Evolutionary conservation across 805 yeast species (phyloP).

Genomic region (Teunomyces panamensis): DNA sequence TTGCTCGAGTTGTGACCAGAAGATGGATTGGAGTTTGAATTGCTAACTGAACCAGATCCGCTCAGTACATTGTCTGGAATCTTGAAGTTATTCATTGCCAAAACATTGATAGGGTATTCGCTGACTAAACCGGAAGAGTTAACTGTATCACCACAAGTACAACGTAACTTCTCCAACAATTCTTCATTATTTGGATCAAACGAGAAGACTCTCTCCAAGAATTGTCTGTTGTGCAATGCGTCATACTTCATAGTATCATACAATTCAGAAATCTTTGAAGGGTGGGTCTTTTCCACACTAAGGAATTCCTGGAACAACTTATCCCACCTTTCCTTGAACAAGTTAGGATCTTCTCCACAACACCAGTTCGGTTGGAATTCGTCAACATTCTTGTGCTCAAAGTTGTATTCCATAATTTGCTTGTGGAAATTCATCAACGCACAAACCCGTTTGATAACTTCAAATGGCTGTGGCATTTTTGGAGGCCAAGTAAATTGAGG

Average conservation of each 20-base stretch:
- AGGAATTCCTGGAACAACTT: slow-evolving; percentile 89
- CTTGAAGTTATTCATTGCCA: slow-evolving; percentile 75
- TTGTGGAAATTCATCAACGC: slow-evolving; percentile 93
- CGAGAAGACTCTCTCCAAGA: slow-evolving; percentile 77
- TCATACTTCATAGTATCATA: slow-evolving; percentile 99
- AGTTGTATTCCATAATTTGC: slow-evolving; percentile 78
- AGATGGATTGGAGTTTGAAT: slow-evolving; percentile 15
- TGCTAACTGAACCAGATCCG: not conserved
- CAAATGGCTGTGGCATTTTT: slow-evolving; percentile 95
- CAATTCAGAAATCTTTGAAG: slow-evolving; percentile 91
- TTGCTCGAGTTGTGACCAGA: slow-evolving; percentile 19
- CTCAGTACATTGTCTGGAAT: slow-evolving; percentile 41
- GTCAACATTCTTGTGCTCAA: slow-evolving; percentile 60
- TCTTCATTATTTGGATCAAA: slow-evolving; percentile 48
- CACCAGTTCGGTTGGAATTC: slow-evolving; percentile 85
- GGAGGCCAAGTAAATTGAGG: slow-evolving; percentile 99
- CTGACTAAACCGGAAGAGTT: slow-evolving; percentile 58
- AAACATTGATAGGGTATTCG: slow-evolving; percentile 68
- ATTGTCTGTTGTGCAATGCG: slow-evolving; percentile 91
- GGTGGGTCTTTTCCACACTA: slow-evolving; percentile 93
- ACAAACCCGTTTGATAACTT: slow-evolving; percentile 89
- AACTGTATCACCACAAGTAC: slow-evolving; percentile 41
- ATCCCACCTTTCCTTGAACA: slow-evolving; percentile 96
- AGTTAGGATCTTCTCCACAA: slow-evolving; percentile 88
- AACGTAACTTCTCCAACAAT: slow-evolving; percentile 33